A percentile compares a stretch with the other conserved stretches of the same genome.
These are phyloP conservation scores for Gossypium raimondii DNA, from an alignment of 345 rosid species.

Conservation along the genomic window DNA sequence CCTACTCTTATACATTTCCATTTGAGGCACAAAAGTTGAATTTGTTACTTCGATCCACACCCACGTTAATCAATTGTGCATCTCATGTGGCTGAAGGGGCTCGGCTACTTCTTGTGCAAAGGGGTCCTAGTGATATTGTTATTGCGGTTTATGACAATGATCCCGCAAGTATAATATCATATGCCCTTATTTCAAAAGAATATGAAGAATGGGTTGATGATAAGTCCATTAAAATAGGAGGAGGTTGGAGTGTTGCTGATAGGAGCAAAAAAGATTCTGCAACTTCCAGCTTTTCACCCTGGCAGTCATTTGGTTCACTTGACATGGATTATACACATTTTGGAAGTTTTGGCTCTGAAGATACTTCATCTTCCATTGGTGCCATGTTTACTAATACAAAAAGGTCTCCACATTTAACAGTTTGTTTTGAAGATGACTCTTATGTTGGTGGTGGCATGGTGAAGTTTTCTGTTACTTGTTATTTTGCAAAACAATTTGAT, in stretches of 20 bases:
- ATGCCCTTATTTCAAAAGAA: constrained; percentile 81
- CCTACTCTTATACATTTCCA: constrained; percentile 57
- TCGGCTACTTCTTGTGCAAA: constrained; percentile 60
- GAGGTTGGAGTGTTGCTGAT: constrained; percentile 34
- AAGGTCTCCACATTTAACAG: constrained; percentile 68
- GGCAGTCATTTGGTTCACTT: constrained; percentile 62
- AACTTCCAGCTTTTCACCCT: constrained; percentile 49
- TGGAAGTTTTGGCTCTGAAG: constrained; percentile 53
- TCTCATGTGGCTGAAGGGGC: constrained; percentile 72
- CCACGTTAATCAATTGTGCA: constrained; percentile 54
- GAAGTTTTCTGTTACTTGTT: constrained; percentile 92
- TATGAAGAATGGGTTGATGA: constrained; percentile 68
- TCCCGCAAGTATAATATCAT: constrained; percentile 82
- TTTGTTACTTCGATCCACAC: constrained; percentile 41
- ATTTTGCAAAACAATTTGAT: constrained; percentile 80
- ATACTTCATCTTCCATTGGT: constrained; percentile 37
- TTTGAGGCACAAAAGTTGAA: constrained; percentile 66
- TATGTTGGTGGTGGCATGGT: constrained; percentile 57
- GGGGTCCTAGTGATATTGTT: constrained; percentile 51
- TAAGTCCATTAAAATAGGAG: constrained; percentile 39
- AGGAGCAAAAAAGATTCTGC: constrained; percentile 36
- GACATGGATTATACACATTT: constrained; percentile 55
- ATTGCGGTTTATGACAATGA: constrained; percentile 87
- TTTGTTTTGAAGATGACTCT: constrained; percentile 66
- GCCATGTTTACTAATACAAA: constrained; percentile 43